Conservation (phyloP, 1,139 yeast species). For the Eremothecium gossypii region DNA sequence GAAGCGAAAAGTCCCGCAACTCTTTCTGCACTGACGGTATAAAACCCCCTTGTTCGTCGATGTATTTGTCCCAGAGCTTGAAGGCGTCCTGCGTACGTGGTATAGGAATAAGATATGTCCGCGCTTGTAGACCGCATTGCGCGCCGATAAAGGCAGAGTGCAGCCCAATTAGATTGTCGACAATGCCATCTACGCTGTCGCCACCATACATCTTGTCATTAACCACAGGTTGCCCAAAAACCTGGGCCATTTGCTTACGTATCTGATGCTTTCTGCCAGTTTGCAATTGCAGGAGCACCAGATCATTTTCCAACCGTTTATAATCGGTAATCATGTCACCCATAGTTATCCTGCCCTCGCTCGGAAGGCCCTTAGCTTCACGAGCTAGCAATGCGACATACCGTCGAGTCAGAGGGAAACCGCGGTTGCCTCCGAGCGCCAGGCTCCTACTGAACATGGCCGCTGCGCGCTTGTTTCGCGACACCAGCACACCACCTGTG, state of each 20-base stretch:
- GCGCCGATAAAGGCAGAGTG: slow-evolving; percentile 28
- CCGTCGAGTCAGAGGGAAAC: slow-evolving; percentile 25
- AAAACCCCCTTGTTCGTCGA: slow-evolving; percentile 13
- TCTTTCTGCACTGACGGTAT: slow-evolving; percentile 9
- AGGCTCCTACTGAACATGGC: slow-evolving; percentile 28
- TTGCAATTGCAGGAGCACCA: slow-evolving; percentile 29
- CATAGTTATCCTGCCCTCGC: slow-evolving; percentile 10
- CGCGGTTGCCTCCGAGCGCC: slow-evolving; percentile 28
- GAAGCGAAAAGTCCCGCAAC: slow-evolving; percentile 12
- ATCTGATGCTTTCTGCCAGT: slow-evolving; percentile 43
- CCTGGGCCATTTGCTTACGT: slow-evolving; percentile 29
- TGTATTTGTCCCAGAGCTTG: slow-evolving; percentile 13
- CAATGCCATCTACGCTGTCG: slow-evolving; percentile 2
- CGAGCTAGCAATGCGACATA: slow-evolving; percentile 22
- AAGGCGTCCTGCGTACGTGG: slow-evolving; percentile 3
- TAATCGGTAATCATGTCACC: slow-evolving; percentile 17
- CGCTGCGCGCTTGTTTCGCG: slow-evolving; percentile 28
- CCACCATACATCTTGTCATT: slow-evolving; percentile 28
- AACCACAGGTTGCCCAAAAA: slow-evolving; percentile 21
- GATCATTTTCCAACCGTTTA: slow-evolving; percentile 19
- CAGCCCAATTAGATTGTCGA: slow-evolving; percentile 24
- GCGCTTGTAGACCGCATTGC: slow-evolving; percentile 16
- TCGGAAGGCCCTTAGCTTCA: not conserved
- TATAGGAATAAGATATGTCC: slow-evolving; percentile 18
- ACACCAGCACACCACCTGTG: slow-evolving; percentile 34